A percentile compares a stretch with the other conserved stretches of the same genome.
phyloP scores from a whole-genome alignment of 2,329 filamentous ascomycete genomes.

The Verticillium dahliae region DNA sequence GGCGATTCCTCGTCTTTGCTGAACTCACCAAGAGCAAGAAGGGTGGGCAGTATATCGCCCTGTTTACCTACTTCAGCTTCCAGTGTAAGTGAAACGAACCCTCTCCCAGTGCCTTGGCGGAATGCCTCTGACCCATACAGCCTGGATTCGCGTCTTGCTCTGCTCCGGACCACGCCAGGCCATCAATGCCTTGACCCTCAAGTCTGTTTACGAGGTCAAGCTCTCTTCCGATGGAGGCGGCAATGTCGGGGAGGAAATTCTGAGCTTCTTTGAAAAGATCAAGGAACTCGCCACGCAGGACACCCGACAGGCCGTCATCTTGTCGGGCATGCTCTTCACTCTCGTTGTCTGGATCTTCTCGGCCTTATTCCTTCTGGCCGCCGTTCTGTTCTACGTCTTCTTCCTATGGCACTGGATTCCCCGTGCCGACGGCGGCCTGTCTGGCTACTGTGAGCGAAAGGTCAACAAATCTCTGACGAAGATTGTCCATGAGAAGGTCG shows the following conservation, averaged over 20 bases:
- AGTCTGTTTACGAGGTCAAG: constrained; percentile 72
- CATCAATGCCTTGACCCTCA: constrained; percentile 83
- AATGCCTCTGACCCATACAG: constrained; percentile 32
- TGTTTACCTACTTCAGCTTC: constrained; percentile 82
- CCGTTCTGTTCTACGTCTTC: constrained; percentile 71
- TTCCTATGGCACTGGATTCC: constrained; percentile 95
- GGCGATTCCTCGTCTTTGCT: constrained; percentile 85
- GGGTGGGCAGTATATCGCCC: constrained; percentile 80
- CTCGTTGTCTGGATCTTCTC: constrained; percentile 83
- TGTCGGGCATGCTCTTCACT: constrained; percentile 90
- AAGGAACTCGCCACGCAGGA: constrained; percentile 65
- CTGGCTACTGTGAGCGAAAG: constrained; percentile 85
- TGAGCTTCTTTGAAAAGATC: constrained; percentile 80
- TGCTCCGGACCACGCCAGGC: constrained; percentile 90
- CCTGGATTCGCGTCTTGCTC: constrained; percentile 81
- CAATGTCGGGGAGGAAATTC: constrained; percentile 34
- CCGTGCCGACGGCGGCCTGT: constrained; percentile 69
- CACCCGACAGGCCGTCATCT: constrained; percentile 71
- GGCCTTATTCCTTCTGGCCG: constrained; percentile 66
- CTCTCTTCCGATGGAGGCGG: constrained; percentile 54
- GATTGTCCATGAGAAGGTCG: constrained; percentile 81
- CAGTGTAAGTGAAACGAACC: constrained; percentile 41
- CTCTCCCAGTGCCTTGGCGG: too few species aligned
- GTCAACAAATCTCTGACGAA: constrained; percentile 78
- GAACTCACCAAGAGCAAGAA: constrained; percentile 88